A percentile compares a stretch with the other conserved stretches of the same genome.
Conservation (phyloP, 495 filamentous ascomycete species). For the Eremomyces bilateralis region DNA sequence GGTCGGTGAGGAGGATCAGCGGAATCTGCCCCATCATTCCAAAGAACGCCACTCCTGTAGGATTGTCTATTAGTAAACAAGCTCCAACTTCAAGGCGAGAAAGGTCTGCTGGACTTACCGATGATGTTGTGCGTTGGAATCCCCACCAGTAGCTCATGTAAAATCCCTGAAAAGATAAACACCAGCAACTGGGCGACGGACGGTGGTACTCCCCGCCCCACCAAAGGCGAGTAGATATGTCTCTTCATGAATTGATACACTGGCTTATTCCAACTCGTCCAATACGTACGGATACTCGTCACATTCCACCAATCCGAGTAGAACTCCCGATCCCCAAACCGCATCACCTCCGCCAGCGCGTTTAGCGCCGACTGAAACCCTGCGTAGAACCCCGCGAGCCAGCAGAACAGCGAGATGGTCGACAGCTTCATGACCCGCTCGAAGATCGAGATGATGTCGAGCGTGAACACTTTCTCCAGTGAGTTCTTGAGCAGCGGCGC, state of each 20-base stretch:
- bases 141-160: conserved; percentile 86
- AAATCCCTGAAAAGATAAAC: conserved; percentile 63
- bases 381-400: conserved; percentile 93
- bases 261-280: conserved; percentile 93
- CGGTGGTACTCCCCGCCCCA: conserved; percentile 56
- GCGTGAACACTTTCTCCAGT: conserved; percentile 58
- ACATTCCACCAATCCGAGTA: conserved; percentile 98
- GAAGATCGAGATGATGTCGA: conserved; percentile 60
- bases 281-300: conserved; percentile 65
- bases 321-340: conserved; percentile 81
- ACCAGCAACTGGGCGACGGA: conserved; percentile 48
- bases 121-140: conserved; percentile 91
- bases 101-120: conserved; percentile 27
- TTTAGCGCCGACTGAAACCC: conserved; percentile 82
- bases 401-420: conserved; percentile 82
- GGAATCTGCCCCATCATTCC: conserved; percentile 91
- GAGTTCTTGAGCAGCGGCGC: conserved; percentile 75
- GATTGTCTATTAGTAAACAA: background rate
- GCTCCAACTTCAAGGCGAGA: conserved; percentile 6
- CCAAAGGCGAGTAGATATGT: conserved; percentile 71
- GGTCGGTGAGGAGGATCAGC: conserved; percentile 56
- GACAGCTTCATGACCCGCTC: conserved; percentile 87
- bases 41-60: conserved; percentile 60
- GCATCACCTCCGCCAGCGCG: conserved; percentile 71
- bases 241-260: conserved; percentile 90